Percentiles rank a stretch among this genome's conserved stretches.
phyloP scores from a whole-genome alignment of 2,329 filamentous ascomycete species.

The Raffaelea deltoideospora region DNA sequence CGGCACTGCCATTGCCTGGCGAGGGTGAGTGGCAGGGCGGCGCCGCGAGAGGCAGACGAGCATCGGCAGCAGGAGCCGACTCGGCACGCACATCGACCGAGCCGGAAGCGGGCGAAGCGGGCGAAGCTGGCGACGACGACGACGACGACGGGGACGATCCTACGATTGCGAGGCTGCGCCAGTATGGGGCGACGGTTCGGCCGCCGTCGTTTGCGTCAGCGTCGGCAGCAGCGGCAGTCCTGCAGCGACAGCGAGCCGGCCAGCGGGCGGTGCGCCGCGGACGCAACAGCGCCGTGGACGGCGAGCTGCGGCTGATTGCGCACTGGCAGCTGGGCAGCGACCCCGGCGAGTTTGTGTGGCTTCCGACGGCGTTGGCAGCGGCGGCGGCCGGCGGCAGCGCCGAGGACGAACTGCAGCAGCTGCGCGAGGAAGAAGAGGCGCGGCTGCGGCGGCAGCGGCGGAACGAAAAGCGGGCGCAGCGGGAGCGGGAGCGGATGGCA shows the following conservation, averaged over 20 bases:
- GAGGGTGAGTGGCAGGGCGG: slow-evolving; percentile 1
- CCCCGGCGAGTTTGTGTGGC: slow-evolving; percentile 18
- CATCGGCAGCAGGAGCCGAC: no score
- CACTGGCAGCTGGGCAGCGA: slow-evolving; percentile 21
- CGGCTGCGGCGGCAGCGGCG: slow-evolving; percentile 12
- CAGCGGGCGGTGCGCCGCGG: no score
- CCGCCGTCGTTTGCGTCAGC: slow-evolving; percentile 12
- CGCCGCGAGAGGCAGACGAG: not conserved
- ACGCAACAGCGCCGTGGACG: no score
- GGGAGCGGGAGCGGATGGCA: slow-evolving; percentile 10
- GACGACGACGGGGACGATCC: slow-evolving; percentile 11
- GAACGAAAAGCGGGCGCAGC: slow-evolving; percentile 12
- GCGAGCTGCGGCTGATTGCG: slow-evolving; percentile 15
- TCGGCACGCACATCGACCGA: no score
- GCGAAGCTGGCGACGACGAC: slow-evolving; percentile 1
- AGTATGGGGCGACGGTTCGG: slow-evolving; percentile 17
- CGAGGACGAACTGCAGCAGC: slow-evolving; percentile 4
- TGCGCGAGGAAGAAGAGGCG: slow-evolving; percentile 9
- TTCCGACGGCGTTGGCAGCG: slow-evolving; percentile 1
- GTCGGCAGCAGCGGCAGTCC: no score
- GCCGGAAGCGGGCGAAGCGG: not conserved
- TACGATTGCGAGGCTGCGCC: slow-evolving; percentile 18
- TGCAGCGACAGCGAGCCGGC: no score
- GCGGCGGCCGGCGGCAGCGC: slow-evolving; percentile 2
- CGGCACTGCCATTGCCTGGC: not conserved